A percentile compares a stretch with the other conserved stretches of the same genome.
Evolutionary conservation across 1,284 basidiomycete species (phyloP).

Genomic region (Pisolithus thermaeus): DNA sequence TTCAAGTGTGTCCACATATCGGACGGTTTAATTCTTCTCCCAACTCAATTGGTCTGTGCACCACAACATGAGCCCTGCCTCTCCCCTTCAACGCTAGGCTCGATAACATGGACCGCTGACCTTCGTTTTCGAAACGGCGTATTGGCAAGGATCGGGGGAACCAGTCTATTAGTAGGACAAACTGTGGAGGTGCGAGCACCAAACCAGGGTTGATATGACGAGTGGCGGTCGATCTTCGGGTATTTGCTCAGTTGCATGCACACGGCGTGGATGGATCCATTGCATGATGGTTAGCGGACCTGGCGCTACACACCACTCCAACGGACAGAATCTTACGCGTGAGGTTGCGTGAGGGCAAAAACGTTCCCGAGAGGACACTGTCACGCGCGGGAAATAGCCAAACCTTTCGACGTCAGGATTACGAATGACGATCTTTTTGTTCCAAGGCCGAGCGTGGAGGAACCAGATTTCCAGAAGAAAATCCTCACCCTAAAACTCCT

Average conservation of each 20-base stretch:
- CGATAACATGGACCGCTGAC: neutral
- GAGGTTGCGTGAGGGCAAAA: neutral
- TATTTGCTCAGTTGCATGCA: neutral
- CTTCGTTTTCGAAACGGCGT: neutral
- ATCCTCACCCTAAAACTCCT: neutral
- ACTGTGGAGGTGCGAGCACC: neutral
- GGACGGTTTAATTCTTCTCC: neutral
- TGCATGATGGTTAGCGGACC: neutral
- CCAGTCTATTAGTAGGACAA: neutral
- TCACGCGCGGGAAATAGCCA: neutral
- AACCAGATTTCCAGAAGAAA: neutral
- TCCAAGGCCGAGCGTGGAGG: neutral
- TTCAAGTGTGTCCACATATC: neutral
- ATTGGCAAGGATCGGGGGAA: neutral
- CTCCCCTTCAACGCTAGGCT: neutral
- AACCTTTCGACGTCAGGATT: neutral
- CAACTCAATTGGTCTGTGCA: constrained; percentile 1
- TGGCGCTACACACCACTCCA: neutral
- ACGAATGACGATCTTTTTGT: neutral
- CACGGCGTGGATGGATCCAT: neutral
- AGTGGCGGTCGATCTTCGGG: constrained; percentile 1
- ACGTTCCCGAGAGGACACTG: neutral
- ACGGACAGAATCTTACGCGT: neutral
- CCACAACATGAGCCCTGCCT: neutral
- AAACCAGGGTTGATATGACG: neutral